Evolutionary conservation across 352 stramenopile genomes (phyloP).

Genomic region (Globisporangium recalcitrans): DNA sequence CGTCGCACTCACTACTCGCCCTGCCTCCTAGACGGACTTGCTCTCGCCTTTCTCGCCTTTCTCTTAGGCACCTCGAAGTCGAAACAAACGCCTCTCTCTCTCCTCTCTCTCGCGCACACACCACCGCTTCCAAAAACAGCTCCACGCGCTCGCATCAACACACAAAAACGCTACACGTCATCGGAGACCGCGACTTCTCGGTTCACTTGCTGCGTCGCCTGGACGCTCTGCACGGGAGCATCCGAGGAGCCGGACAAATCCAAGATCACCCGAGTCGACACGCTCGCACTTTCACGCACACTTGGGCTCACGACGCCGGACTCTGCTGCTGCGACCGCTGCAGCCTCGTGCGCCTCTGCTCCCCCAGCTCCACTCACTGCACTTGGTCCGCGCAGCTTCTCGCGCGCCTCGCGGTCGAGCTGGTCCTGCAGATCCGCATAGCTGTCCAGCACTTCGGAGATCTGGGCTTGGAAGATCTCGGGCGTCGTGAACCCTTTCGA

Average conservation of each 20-base stretch:
- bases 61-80: too few relatives aligned
- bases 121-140: neutral
- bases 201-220: neutral
- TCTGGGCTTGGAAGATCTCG: conserved; percentile 37
- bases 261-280: neutral
- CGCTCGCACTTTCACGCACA: neutral
- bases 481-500: conserved; percentile 53
- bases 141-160: too few relatives aligned
- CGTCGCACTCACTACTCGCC: too few relatives aligned
- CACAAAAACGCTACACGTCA: neutral
- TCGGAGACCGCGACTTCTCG: neutral
- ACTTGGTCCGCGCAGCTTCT: conserved; percentile 3
- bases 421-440: conserved; percentile 35
- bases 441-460: conserved; percentile 30
- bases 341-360: neutral
- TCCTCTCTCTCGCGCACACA: too few relatives aligned
- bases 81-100: too few relatives aligned
- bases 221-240: neutral
- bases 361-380: neutral
- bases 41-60: too few relatives aligned
- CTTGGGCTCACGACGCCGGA: neutral
- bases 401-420: conserved; percentile 23
- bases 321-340: neutral
- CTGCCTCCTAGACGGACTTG: too few relatives aligned
- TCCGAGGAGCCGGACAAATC: neutral